Evolutionary conservation across 768 basidiomycete species (phyloP), one percentile per base, ranked within the genome.

Genomic region (Boletellus emodensis): DNA sequence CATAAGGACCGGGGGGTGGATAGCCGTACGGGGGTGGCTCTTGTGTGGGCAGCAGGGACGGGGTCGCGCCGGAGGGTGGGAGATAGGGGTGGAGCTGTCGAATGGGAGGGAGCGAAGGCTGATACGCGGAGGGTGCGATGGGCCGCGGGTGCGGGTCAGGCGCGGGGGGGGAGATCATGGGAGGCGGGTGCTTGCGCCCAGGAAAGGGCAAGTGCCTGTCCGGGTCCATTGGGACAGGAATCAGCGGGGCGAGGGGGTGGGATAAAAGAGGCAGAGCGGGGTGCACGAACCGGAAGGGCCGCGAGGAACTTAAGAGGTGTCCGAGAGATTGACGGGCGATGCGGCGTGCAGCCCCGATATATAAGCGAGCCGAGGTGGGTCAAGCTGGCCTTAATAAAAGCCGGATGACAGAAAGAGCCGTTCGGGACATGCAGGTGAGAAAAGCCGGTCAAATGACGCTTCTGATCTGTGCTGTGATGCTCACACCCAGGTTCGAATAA

Each of bases 1-100:
- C 33, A 41, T 60, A 60, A 39, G 61, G 46, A 15, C 55, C 49
- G 17, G 63, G 47, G 12, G 60, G 51, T 24, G 67, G 59, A 33
- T 64, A 66, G 6, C 63, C 39, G 54, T 66, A 67, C 20, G 67
- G 41, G 17, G 64, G 59, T 35, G 62, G 36, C 32, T 61, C 61
- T 28, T 59, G 66, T 18, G 56, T 52, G 7, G 67, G 64, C 2
- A 61, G 57, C 45, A 65, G 69, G 37, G 52, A 52, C 32, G 55
- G 68, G 34, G 57, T 54, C 51, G 60, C 57, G 44, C 73, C 72
- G 8, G 83, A 70, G n/a, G 77, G 79, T 4, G 79, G 77, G 18
- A 84, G 76, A 66, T 80, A 82, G 26, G 81, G 82, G 62, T 85
- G 83, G 20, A 87, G 71, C 32, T 84, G 79, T 44, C 80, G 81